phyloP scores from a whole-genome alignment of 106 monocot species.

The Cymbidium sinense region DNA sequence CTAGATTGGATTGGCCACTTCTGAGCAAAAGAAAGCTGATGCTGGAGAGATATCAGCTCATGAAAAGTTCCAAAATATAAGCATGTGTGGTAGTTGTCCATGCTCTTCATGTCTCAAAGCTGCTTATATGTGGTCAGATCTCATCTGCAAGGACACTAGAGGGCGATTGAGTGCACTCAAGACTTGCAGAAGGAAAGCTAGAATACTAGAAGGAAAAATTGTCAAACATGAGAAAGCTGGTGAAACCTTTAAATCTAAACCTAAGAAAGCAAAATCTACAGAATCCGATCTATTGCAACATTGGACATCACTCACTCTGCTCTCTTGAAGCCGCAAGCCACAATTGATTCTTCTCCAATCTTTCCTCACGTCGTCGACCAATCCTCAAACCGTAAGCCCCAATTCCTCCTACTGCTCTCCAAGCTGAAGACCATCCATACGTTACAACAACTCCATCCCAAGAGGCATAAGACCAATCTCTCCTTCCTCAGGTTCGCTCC shows the following conservation, averaged over 20 bases:
- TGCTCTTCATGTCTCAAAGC: constrained; percentile 5
- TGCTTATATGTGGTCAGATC: constrained; percentile 10
- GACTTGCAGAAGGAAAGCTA: constrained; percentile 3
- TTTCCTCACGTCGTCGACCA: no score
- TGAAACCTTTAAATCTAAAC: neutral
- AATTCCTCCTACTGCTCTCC: no score
- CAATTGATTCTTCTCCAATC: no score
- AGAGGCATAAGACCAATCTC: no score
- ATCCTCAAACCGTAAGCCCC: no score
- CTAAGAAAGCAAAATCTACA: neutral
- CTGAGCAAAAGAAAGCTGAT: neutral
- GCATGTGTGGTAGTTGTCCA: constrained; percentile 2
- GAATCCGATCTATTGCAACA: constrained; percentile 11
- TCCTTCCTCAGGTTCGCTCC: no score
- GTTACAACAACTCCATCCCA: no score
- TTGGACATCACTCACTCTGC: constrained; percentile 8
- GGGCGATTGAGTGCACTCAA: constrained; percentile 8
- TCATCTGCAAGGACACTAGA: constrained; percentile 7
- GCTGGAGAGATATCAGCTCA: neutral
- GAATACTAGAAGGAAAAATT: constrained; percentile 6
- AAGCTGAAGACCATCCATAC: no score
- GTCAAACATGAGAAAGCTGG: neutral
- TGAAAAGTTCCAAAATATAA: constrained; percentile 1
- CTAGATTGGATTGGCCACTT: neutral
- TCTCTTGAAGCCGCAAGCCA: no score